phyloP scores from a whole-genome alignment of 2,329 filamentous ascomycete species.

The Fusarium sp. region DNA sequence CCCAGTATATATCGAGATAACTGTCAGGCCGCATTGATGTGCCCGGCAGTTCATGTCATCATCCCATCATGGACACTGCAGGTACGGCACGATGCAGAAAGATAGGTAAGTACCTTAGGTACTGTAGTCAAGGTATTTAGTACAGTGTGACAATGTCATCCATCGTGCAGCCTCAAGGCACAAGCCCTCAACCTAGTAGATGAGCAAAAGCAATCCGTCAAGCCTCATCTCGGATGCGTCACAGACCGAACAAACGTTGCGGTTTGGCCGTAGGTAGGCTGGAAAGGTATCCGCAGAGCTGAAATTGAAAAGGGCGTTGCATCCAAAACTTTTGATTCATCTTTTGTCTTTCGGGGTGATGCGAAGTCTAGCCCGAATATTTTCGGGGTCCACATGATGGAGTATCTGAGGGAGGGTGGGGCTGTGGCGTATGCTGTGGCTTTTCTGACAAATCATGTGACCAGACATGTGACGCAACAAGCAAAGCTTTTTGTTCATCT shows the following conservation, averaged over 20 bases:
- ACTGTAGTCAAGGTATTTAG: neutral
- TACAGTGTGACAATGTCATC: neutral
- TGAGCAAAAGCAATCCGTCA: conserved; percentile 40
- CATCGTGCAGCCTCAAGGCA: conserved; percentile 5
- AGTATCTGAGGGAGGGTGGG: neutral
- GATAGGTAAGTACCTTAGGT: neutral
- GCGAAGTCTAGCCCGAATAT: conserved; percentile 35
- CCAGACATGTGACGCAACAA: conserved; percentile 9
- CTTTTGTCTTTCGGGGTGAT: conserved; percentile 26
- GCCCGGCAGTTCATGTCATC: conserved; percentile 29
- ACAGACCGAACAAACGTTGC: conserved; percentile 18
- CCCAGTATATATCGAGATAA: conserved; percentile 5
- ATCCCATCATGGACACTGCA: neutral
- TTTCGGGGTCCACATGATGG: conserved; percentile 39
- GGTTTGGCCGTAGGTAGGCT: conserved; percentile 2
- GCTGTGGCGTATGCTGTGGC: conserved; percentile 19
- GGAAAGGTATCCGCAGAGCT: conserved; percentile 41
- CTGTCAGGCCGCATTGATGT: conserved; percentile 29
- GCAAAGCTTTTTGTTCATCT: neutral
- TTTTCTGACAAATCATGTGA: conserved; percentile 18
- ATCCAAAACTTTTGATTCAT: conserved; percentile 37
- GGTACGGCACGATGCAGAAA: neutral
- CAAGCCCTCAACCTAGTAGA: neutral
- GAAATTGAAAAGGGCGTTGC: conserved; percentile 44
- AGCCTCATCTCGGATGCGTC: conserved; percentile 42